These are phyloP conservation scores for Sanghuangporus weigelae DNA, from an alignment of 1,284 basidiomycete genomes.

Conservation along the genomic window DNA sequence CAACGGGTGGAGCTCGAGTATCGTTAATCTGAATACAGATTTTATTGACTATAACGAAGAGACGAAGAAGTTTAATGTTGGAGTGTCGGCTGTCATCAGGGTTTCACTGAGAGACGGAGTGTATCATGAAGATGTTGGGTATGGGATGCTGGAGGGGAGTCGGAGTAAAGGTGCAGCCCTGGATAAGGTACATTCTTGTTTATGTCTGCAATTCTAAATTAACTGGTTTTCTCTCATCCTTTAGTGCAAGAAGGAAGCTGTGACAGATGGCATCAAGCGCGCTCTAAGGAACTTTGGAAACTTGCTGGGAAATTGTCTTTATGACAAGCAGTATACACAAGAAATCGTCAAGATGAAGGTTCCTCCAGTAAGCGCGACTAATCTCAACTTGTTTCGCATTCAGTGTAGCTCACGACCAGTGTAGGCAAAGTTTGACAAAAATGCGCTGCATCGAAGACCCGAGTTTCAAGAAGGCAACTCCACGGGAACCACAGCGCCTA, in stretches of 20 bases:
- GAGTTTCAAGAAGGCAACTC: slow-evolving; percentile 51
- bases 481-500: not conserved
- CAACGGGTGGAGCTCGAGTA: slow-evolving; percentile 92
- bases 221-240: slow-evolving; percentile 1
- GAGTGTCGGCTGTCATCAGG: slow-evolving; percentile 81
- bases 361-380: slow-evolving; percentile 54
- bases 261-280: slow-evolving; percentile 92
- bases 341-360: slow-evolving; percentile 86
- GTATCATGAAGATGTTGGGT: slow-evolving; percentile 92
- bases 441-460: slow-evolving; percentile 69
- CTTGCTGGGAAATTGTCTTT: slow-evolving; percentile 91
- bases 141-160: slow-evolving; percentile 82
- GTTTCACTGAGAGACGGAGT: slow-evolving; percentile 87
- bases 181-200: slow-evolving; percentile 71
- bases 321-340: slow-evolving; percentile 85
- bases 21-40: slow-evolving; percentile 75
- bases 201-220: not conserved
- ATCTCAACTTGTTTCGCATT: not conserved
- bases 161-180: slow-evolving; percentile 82
- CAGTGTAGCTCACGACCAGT: not conserved
- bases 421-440: slow-evolving; percentile 75
- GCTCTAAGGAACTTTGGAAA: slow-evolving; percentile 91
- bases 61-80: slow-evolving; percentile 63
- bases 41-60: slow-evolving; percentile 71
- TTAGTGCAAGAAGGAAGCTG: slow-evolving; percentile 96